Evolutionary conservation across 1,284 basidiomycete species (phyloP), one percentile per base, ranked within the genome.

Genomic region (Ustilago shanxiensis): DNA sequence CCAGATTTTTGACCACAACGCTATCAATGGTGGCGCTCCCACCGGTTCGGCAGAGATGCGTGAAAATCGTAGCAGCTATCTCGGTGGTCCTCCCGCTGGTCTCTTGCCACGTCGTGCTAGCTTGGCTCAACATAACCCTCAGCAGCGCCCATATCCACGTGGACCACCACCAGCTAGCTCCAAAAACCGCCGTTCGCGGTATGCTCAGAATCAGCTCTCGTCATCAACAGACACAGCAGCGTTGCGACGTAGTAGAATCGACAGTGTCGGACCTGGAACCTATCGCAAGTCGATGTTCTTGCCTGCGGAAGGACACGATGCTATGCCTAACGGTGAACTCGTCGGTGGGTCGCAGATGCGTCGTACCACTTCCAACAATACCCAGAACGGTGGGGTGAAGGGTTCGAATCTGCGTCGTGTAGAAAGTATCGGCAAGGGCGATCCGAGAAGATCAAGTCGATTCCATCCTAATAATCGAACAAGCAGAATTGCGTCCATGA

Each of bases 201-300:
- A 79, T 28, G 66, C 49, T 1, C 59, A 69, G 5, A 33, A 26
- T 10, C 49, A 41, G n/a, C 37, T 56, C 26, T n/a, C 28, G 4
- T 65, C 60, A 1, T 52, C 62, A 1, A 53, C 50, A 20, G 67
- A 66, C 9, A 51, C 45, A 5, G 51, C 70, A 4, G 41, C 39
- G 1, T 47, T 33, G 49, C 57, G 77, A 56, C 54, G 70, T n/a
- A 79, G 77, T 60, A 59, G 74, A 7, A 79, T 79, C 64, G 77
- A 79, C 60, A 73, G 70, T 33, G 57, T 79, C 8, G 77, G 77
- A 5, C 73, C 77, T n/a, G 77, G 77, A 13, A 79, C 74, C 22
- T 79, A 79, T 22, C 65, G 77, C 24, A 79, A 79, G 41, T 76
- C 72, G 29, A 79, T 79, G 77, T 79, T 67, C 44, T 45, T 79